Conservation (phyloP, 176 grass and related monocot genomes). For the Oryza nivara region DNA sequence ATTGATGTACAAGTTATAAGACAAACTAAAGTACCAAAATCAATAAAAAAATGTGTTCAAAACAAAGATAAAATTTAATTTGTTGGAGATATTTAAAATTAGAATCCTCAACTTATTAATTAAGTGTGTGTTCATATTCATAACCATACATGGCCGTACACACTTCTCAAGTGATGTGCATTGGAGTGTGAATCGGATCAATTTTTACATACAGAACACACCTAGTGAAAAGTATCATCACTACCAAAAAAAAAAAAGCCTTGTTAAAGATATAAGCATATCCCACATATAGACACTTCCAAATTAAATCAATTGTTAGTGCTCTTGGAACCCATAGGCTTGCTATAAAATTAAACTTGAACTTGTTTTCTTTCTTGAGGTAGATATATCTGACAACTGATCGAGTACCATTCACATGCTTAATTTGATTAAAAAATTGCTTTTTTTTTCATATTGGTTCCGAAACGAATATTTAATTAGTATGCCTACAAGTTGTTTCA, state of each 20-base stretch:
- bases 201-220: background rate
- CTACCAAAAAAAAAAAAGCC: no score
- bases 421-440: background rate
- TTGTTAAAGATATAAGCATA: constrained; percentile 1
- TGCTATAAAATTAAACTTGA: no score
- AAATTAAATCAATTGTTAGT: background rate
- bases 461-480: background rate
- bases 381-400: background rate
- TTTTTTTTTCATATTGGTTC: background rate
- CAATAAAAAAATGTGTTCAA: background rate
- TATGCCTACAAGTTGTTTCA: background rate
- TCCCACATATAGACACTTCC: background rate
- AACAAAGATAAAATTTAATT: background rate
- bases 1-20: background rate
- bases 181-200: no score
- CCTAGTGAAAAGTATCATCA: background rate
- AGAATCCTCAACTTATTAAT: background rate
- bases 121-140: background rate
- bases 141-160: no score
- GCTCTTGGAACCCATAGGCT: no score
- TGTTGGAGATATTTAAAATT: background rate
- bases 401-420: background rate
- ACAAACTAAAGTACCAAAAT: background rate
- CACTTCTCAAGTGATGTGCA: no score
- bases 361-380: no score